A percentile compares a stretch with the other conserved stretches of the same genome.
Conservation (phyloP, 805 yeast genomes). For the Ogataea haglerorum region DNA sequence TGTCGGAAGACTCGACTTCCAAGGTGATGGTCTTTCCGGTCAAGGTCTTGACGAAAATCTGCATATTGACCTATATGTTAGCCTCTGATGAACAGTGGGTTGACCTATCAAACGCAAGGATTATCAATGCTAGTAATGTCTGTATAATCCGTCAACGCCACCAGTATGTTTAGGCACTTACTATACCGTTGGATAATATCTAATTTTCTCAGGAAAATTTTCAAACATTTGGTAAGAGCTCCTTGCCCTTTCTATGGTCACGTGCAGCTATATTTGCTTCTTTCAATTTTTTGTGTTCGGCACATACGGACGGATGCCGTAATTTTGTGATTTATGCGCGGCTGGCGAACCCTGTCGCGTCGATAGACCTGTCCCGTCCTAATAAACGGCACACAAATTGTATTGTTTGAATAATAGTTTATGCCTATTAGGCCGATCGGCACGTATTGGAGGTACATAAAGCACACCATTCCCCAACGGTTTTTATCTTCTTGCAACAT, state of each 20-base stretch:
- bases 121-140: background rate
- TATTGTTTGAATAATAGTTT: background rate
- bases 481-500: slow-evolving; percentile 2
- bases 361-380: slow-evolving; percentile 2
- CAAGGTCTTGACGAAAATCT: slow-evolving; percentile 98
- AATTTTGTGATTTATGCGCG: background rate
- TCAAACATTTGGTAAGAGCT: background rate
- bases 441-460: background rate
- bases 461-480: background rate
- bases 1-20: slow-evolving; percentile 89
- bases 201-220: slow-evolving; percentile 11
- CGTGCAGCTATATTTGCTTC: slow-evolving; percentile 1
- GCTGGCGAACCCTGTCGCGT: background rate
- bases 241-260: slow-evolving; percentile 1
- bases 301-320: no score
- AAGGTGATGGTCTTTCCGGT: slow-evolving; percentile 95
- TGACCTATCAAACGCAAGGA: background rate
- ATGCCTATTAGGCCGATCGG: slow-evolving; percentile 1
- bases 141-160: background rate
- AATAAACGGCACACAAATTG: background rate
- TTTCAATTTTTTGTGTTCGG: background rate
- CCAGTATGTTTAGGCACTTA: slow-evolving; percentile 5
- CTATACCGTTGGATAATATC: slow-evolving; percentile 12
- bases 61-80: slow-evolving; percentile 50
- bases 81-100: slow-evolving; percentile 1